Conservation (phyloP, 2,329 filamentous ascomycete species). For the Trichocomaceae sp. region DNA sequence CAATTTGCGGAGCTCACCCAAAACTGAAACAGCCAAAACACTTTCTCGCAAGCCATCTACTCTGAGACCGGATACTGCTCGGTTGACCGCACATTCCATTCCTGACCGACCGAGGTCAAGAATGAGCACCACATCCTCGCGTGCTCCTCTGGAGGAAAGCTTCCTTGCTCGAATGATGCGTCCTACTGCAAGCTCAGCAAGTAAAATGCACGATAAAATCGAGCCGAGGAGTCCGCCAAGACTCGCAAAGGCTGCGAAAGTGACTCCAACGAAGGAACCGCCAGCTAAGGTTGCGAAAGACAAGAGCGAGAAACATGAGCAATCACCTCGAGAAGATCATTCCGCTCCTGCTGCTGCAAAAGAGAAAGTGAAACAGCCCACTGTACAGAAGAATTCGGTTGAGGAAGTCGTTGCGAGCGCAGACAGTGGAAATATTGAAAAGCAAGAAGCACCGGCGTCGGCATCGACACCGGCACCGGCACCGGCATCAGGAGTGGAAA, state of each 20-base stretch:
- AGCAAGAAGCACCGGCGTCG: neutral
- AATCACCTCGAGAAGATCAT: neutral
- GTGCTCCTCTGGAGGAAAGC: constrained; percentile 36
- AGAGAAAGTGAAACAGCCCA: neutral
- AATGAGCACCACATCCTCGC: constrained; percentile 31
- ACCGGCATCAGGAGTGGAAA: neutral
- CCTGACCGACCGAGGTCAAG: constrained; percentile 37
- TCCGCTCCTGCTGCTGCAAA: neutral
- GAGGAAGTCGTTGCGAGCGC: neutral
- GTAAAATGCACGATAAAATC: constrained; percentile 43
- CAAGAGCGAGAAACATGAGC: neutral
- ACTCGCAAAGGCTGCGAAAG: constrained; percentile 15
- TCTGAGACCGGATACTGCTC: constrained; percentile 24
- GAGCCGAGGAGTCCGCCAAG: constrained; percentile 37
- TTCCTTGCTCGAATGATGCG: constrained; percentile 49
- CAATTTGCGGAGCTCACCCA: constrained; percentile 11
- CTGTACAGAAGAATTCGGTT: neutral
- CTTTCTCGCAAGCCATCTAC: constrained; percentile 34
- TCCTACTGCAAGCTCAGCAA: constrained; percentile 45
- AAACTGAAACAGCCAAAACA: constrained; percentile 16
- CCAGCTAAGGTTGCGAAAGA: neutral
- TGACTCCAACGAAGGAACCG: constrained; percentile 9
- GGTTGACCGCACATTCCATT: constrained; percentile 23
- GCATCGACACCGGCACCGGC: neutral
- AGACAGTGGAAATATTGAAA: neutral